A percentile compares a stretch with the other conserved stretches of the same genome.
phyloP scores from a whole-genome alignment of 2,329 filamentous ascomycete species.

The Cladosporium sp. region DNA sequence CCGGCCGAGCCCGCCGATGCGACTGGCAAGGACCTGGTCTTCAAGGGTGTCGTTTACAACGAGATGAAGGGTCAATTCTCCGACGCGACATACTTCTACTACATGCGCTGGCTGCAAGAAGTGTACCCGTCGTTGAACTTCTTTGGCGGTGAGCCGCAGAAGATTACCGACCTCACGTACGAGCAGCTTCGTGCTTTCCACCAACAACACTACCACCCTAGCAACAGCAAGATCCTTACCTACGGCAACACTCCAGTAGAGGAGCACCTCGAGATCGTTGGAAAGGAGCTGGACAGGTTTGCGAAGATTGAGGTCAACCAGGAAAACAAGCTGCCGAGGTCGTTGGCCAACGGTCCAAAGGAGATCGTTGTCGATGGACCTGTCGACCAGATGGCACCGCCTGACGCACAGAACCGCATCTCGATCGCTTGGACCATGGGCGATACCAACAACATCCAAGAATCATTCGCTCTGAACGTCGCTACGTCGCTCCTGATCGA shows the following conservation, averaged over 20 bases:
- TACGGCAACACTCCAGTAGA: slow-evolving; percentile 89
- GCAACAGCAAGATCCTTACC: slow-evolving; percentile 92
- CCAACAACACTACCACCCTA: slow-evolving; percentile 91
- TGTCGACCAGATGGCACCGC: slow-evolving; percentile 79
- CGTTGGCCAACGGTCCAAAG: slow-evolving; percentile 65
- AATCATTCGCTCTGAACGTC: slow-evolving; percentile 83
- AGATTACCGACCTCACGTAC: slow-evolving; percentile 93
- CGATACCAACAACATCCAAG: slow-evolving; percentile 76
- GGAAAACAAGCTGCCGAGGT: slow-evolving; percentile 74
- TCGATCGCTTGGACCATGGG: slow-evolving; percentile 91
- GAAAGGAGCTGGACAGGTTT: slow-evolving; percentile 72
- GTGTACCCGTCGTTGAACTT: slow-evolving; percentile 95
- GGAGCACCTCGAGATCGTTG: slow-evolving; percentile 77
- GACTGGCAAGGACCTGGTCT: slow-evolving; percentile 66
- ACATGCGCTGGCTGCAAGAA: slow-evolving; percentile 91
- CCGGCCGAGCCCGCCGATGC: slow-evolving; percentile 53
- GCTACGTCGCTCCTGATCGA: slow-evolving; percentile 84
- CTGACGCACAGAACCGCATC: slow-evolving; percentile 87
- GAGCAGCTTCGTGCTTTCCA: slow-evolving; percentile 87
- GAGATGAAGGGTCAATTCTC: slow-evolving; percentile 99
- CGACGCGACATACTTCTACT: slow-evolving; percentile 92
- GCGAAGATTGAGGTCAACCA: slow-evolving; percentile 67
- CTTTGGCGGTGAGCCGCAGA: slow-evolving; percentile 92
- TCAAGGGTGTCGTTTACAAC: slow-evolving; percentile 98
- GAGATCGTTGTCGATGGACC: slow-evolving; percentile 75